These are phyloP conservation scores for Rutstroemia sp. DNA, from an alignment of 2,329 filamentous ascomycete species.

Conservation along the genomic window DNA sequence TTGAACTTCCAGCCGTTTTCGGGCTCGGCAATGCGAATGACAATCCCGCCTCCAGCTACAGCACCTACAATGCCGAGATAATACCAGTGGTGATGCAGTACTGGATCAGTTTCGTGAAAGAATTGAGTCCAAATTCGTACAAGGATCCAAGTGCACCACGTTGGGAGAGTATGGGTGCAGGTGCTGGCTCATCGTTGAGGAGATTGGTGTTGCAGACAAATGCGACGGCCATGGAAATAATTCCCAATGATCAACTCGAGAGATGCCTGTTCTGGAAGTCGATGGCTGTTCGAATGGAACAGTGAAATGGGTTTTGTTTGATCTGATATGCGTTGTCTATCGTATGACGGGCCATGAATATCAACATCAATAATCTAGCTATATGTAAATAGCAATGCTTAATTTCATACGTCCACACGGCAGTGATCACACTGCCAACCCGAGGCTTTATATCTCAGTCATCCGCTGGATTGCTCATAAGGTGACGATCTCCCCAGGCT, in stretches of 20 bases:
- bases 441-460: too few species aligned
- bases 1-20: slow-evolving; percentile 33
- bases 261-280: slow-evolving; percentile 26
- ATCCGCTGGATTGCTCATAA: too few species aligned
- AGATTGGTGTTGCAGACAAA: slow-evolving; percentile 22
- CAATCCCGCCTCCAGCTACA: slow-evolving; percentile 28
- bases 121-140: slow-evolving; percentile 33
- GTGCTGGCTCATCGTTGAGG: slow-evolving; percentile 10
- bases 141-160: slow-evolving; percentile 23
- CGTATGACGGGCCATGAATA: too few species aligned
- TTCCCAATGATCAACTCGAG: slow-evolving; percentile 17
- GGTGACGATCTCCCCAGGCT: too few species aligned
- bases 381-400: too few species aligned
- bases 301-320: background rate
- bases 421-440: too few species aligned
- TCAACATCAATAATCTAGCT: too few species aligned
- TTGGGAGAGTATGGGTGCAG: slow-evolving; percentile 24
- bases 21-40: slow-evolving; percentile 28
- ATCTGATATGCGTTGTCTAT: too few species aligned
- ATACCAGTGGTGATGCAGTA: slow-evolving; percentile 34
- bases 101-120: slow-evolving; percentile 37
- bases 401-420: too few species aligned
- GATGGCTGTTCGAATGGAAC: background rate
- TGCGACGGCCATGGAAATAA: slow-evolving; percentile 24
- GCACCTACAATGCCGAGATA: slow-evolving; percentile 28